Conservation (phyloP, 148 eudicot genomes). For the Camellia lanceoleosa region DNA sequence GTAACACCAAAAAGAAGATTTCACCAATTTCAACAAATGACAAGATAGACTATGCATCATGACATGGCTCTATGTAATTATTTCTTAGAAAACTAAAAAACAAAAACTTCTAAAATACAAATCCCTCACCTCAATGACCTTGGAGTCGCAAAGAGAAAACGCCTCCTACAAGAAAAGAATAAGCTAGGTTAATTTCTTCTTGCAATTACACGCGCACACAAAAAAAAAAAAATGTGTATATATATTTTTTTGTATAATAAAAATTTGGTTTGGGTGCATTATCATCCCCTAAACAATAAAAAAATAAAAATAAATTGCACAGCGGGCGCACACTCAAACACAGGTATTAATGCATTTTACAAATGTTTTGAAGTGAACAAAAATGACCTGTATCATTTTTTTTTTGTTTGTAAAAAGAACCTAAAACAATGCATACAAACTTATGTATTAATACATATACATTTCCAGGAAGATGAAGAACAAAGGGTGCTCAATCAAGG, state of each 20-base stretch:
- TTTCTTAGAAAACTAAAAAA: background rate
- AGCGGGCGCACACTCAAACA: background rate
- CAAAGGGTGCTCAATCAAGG: conserved; percentile 2
- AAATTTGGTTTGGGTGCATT: background rate
- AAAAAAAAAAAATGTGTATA: background rate
- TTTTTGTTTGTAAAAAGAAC: too few species aligned
- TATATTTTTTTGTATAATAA: too few species aligned
- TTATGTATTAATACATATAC: background rate
- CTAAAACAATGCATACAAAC: background rate
- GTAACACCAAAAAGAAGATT: background rate
- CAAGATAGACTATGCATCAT: background rate
- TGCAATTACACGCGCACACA: background rate
- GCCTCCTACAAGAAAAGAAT: conserved; percentile 63
- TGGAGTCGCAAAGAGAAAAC: conserved; percentile 70
- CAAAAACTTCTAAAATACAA: conserved; percentile 1
- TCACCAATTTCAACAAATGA: background rate
- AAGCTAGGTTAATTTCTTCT: background rate
- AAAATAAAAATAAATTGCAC: background rate
- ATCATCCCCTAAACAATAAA: background rate
- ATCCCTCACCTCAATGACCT: conserved; percentile 62
- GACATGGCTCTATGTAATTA: background rate
- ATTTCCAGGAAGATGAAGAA: background rate
- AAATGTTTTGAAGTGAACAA: background rate
- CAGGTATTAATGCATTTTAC: background rate
- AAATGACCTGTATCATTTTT: background rate